A percentile compares a stretch with the other conserved stretches of the same genome.
These are phyloP conservation scores for Diplogelasinospora grovesii DNA, from an alignment of 495 filamentous ascomycete genomes.

Conservation along the genomic window DNA sequence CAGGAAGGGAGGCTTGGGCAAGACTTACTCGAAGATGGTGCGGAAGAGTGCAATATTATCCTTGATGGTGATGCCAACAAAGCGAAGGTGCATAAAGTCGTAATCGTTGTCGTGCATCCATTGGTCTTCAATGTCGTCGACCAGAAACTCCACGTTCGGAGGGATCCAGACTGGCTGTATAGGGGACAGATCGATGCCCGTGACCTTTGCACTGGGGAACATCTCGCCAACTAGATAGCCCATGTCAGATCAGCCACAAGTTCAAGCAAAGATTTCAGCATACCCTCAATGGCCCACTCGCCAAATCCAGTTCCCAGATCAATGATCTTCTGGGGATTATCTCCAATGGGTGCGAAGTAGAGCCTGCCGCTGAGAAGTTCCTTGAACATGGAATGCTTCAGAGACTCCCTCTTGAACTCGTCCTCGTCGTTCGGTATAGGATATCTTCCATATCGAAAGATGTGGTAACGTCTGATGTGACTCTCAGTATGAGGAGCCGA, in stretches of 20 bases:
- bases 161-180: conserved; percentile 54
- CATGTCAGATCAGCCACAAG: conserved; percentile 1
- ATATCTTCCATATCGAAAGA: conserved; percentile 26
- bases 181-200: conserved; percentile 59
- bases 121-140: conserved; percentile 54
- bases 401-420: conserved; percentile 32
- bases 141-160: conserved; percentile 49
- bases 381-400: conserved; percentile 55
- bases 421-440: conserved; percentile 34
- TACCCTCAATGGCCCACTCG: conserved; percentile 60
- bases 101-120: conserved; percentile 46
- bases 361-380: conserved; percentile 51
- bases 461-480: conserved; percentile 25
- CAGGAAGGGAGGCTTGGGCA: background rate
- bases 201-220: conserved; percentile 47
- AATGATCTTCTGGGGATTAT: conserved; percentile 52
- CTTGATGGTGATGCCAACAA: conserved; percentile 37
- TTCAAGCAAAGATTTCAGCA: conserved; percentile 11
- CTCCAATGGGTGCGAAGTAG: conserved; percentile 51
- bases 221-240: conserved; percentile 42
- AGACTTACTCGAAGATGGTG: conserved; percentile 27
- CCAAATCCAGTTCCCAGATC: conserved; percentile 62
- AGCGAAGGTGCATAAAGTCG: conserved; percentile 47
- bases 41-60: conserved; percentile 35
- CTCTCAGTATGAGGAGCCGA: conserved; percentile 2